Evolutionary conservation across 2,329 filamentous ascomycete species (phyloP), one percentile per base, ranked within the genome.

Genomic region (Ophiostoma himal-ulmi): DNA sequence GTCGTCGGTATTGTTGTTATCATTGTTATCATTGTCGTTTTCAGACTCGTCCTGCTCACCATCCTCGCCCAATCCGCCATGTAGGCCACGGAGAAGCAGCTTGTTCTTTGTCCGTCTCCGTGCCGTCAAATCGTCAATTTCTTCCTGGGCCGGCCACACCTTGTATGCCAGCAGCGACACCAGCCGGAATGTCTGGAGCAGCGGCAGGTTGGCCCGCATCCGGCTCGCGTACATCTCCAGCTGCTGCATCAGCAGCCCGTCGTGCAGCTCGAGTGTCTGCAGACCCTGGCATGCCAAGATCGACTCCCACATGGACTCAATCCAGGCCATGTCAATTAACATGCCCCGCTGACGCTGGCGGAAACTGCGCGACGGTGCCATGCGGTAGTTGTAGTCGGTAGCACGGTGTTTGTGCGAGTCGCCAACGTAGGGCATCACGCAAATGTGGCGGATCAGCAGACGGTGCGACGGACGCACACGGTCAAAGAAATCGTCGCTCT

Each of bases 371-470:
- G 20, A 17, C n/a, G n/a, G 3, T 11, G 17, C 13, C 57, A 5
- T 5, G 26, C 22, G 10, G 2, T 17, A 11, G 34, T 7, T 44
- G 30, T 65, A 39, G 36, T 39, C 13, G 22, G n/a, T 26, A 17
- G n/a, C 13, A 3, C 26, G 17, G 66, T 41, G 34, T 14, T n/a
- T 17, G 20, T 67, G 7, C 26, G 68, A 65, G 41, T 70, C 68
- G 5, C 41, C 8, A 22, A 22, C 60, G 70, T 69, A 54, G 52
- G 39, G 13, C 57, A 72, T 11, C 20, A 75, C 37, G 37, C 67
- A 68, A 39, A 75, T 39, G 44, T 73, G 70, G n/a, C 69, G 71
- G 34, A 75, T 62, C 60, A 74, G 37, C 20, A 17, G n/a, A 10
- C 71, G 72, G 65, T 73, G 71, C n/a, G 52, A 62, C 1, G 70